Base-by-base conservation (phyloP, 768 basidiomycete genomes). In the Termitomyces sp. region DNA sequence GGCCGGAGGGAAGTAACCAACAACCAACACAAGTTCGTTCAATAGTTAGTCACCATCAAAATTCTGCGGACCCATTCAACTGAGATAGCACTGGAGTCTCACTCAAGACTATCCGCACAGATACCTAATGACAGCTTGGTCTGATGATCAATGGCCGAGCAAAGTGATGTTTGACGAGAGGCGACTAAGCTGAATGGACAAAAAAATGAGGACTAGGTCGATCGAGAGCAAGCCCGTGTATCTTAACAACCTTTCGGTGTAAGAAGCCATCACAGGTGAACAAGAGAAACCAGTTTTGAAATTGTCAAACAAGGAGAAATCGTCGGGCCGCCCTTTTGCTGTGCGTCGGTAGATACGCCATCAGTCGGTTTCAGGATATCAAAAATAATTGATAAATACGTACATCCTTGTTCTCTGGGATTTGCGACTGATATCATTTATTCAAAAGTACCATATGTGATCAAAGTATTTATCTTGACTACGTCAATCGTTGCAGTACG, bases 331-430 rank as follows among this genome's bases (percentile, higher is more conserved):
- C 53, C 20, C 33, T 71, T 26, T 57, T 72, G 26, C 42, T 72
- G 45, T 51, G 54, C 14, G 61, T 66, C 64, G 32, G 55, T 40
- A n/a, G 0, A 51, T 65, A 24, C 65, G 71, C 54, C 30, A 47
- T 71, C 56, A 55, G 58, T 58, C 63, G 69, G 61, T 64, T 68
- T 44, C 65, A 62, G 50, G 64, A 62, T 38, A 30, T 6, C 30
- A 57, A 67, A 20, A 59, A 5, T 52, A 12, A 56, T 51, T 67
- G 59, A 26, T 69, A 22, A 46, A 53, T 4, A 57, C 57, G 22
- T 49, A 58, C 58, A 26, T 46, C 66, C 35, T 53, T 42, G 26
- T 30, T 28, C 3, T 28, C 42, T 30, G 26, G 6, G 52, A 42
- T 53, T 53, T 53, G 52, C 12, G 52, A 54, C 44, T 58, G 42